Evolutionary conservation across 164 flowering plant genomes (phyloP), one percentile per base, ranked within the genome.

Genomic region (Platanus orientalis): DNA sequence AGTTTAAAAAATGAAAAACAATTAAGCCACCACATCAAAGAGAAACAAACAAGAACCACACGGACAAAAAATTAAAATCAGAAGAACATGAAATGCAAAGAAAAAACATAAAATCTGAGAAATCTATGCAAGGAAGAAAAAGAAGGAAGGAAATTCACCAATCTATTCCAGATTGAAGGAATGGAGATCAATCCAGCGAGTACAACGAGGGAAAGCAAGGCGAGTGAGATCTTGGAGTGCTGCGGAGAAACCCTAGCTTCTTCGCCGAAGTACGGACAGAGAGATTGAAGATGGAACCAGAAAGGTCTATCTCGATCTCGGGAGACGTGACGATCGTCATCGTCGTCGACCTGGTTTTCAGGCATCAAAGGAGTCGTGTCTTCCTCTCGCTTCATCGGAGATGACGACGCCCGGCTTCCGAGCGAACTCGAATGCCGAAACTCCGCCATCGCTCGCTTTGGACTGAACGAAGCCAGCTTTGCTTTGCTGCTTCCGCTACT

Each of bases 391-490:
- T 83, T 90, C 76, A 74, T 60, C 7, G 97, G 96, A 52, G 96
- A 91, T 2, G 88, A 75, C 14, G 84, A 25, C 39, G 87, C 73
- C 34, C 98, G 81, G 77, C 68, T 68, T 27, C 90, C 90, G 25
- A 81, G 47, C 50, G 98, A 89, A 70, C 79, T 77, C 68, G 94
- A 83, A 78, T 90, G 95, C 68, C 98, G 74, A 55, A 93, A 84
- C 95, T 93, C 98, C 58, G 85, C 92, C 92, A 84, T 84, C 16
- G 81, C 86, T 62, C 79, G 74, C 71, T 76, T 81, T 28, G 85
- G 84, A 72, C 81, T 84, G 76, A 56, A 68, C 1, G 64, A 3
- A 36, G 42, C 42, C 42, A 36, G 42, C 27, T 36, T 30, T 17
- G 44, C 26, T 57, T 55, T 27, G 25, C 11, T 49, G 32, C n/a